Percentiles rank a stretch among this genome's conserved stretches.
These are phyloP conservation scores for Acrocalymma vagum DNA, from an alignment of 2,329 filamentous ascomycete genomes.

Conservation along the genomic window DNA sequence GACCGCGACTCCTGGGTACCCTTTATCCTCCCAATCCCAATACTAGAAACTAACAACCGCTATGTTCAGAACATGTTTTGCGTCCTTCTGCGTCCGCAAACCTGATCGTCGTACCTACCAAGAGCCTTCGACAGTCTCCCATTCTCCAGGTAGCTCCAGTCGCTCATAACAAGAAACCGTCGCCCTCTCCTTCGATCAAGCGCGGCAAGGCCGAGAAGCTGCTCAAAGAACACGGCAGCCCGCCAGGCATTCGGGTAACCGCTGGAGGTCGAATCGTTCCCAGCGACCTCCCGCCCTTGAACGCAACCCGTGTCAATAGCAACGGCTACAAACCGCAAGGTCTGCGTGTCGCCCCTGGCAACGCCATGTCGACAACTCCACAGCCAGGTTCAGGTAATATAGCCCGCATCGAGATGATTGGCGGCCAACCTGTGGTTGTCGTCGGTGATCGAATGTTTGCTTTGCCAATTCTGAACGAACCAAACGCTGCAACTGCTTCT, in stretches of 20 bases:
- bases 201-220: conserved; percentile 58
- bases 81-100: conserved; percentile 50
- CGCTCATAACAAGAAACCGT: conserved; percentile 47
- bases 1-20: background rate
- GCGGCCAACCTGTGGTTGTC: conserved; percentile 40
- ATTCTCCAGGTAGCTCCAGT: conserved; percentile 22
- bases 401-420: conserved; percentile 38
- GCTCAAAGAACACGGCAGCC: conserved; percentile 61
- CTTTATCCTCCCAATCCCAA: background rate
- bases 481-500: conserved; percentile 17
- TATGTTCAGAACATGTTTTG: conserved; percentile 48
- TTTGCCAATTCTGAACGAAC: conserved; percentile 34
- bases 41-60: conserved; percentile 10
- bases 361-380: conserved; percentile 32
- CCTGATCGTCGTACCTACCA: conserved; percentile 33
- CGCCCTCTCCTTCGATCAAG: conserved; percentile 60
- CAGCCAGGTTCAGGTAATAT: conserved; percentile 27
- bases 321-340: conserved; percentile 35
- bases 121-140: conserved; percentile 30
- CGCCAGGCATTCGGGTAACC: conserved; percentile 59
- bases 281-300: conserved; percentile 49
- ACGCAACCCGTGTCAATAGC: conserved; percentile 39
- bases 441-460: conserved; percentile 42
- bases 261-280: conserved; percentile 63
- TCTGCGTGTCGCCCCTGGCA: conserved; percentile 28